Evolutionary conservation across 352 stramenopile species (phyloP).

Genomic region (Aphanomyces astaci): DNA sequence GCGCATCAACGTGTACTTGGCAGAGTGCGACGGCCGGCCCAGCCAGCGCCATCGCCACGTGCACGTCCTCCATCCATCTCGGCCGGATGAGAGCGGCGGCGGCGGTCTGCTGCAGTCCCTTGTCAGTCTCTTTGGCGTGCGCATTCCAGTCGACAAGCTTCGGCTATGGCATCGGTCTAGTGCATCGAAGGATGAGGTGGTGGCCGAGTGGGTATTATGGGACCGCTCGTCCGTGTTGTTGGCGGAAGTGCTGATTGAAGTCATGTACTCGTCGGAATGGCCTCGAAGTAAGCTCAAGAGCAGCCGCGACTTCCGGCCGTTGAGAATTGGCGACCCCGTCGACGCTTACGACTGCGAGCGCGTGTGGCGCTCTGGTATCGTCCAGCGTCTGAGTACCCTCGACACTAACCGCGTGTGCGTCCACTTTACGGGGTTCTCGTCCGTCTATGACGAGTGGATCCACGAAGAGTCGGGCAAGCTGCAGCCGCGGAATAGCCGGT

Average conservation of each 20-base stretch:
- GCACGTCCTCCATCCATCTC: neutral
- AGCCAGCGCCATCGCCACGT: neutral
- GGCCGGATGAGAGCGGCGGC: too few species aligned
- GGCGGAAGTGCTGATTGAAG: neutral
- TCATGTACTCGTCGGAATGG: neutral
- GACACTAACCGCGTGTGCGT: slow-evolving; percentile 10
- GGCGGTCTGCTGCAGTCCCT: neutral
- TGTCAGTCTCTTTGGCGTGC: neutral
- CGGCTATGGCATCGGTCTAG: neutral
- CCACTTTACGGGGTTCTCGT: slow-evolving; percentile 10
- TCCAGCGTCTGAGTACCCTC: slow-evolving; percentile 14
- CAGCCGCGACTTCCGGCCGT: slow-evolving; percentile 12
- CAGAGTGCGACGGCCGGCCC: slow-evolving; percentile 10
- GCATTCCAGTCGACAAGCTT: neutral
- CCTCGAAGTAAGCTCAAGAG: neutral
- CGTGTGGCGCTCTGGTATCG: slow-evolving; percentile 6
- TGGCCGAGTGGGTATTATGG: neutral
- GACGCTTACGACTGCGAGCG: slow-evolving; percentile 20
- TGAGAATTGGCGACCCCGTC: slow-evolving; percentile 17
- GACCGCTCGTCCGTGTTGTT: neutral
- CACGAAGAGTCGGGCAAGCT: slow-evolving; percentile 23
- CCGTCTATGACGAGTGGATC: slow-evolving; percentile 23
- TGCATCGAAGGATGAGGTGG: neutral
- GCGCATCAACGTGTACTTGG: neutral
- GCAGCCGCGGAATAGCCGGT: slow-evolving; percentile 12